Conservation (phyloP, 352 stramenopile genomes). For the Halophytophthora batemanensis region DNA sequence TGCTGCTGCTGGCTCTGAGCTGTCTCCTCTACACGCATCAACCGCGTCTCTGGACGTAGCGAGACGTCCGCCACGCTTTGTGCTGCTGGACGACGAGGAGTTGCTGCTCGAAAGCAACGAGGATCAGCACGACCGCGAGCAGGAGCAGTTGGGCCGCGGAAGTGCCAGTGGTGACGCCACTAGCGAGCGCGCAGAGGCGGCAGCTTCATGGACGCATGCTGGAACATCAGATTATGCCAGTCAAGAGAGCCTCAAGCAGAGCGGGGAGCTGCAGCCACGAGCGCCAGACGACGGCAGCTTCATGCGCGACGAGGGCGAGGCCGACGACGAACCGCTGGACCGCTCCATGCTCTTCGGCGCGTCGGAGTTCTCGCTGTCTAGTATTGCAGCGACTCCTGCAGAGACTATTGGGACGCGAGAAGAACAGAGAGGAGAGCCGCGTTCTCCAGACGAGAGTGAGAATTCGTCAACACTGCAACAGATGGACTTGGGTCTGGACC, state of each 20-base stretch:
- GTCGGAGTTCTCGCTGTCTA: constrained; percentile 29
- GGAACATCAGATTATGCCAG: background rate
- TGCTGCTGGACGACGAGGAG: constrained; percentile 56
- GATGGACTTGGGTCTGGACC: constrained; percentile 5
- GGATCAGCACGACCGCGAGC: background rate
- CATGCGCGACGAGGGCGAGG: background rate
- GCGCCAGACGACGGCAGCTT: background rate
- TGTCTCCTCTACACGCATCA: constrained; percentile 1
- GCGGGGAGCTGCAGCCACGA: constrained; percentile 4
- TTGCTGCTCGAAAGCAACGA: constrained; percentile 27
- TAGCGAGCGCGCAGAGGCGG: constrained; percentile 8
- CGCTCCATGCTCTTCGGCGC: constrained; percentile 49
- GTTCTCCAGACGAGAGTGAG: constrained; percentile 1
- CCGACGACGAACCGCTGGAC: constrained; percentile 36
- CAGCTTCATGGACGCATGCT: background rate
- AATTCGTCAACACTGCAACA: constrained; percentile 1
- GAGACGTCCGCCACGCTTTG: constrained; percentile 44
- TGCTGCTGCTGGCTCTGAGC: background rate
- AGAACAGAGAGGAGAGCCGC: constrained; percentile 5
- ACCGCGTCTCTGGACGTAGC: constrained; percentile 2
- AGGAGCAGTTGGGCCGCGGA: constrained; percentile 4
- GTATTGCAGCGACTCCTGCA: background rate
- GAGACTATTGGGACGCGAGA: background rate
- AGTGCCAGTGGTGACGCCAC: constrained; percentile 17
- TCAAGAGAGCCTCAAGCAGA: background rate